Evolutionary conservation across 2,329 filamentous ascomycete genomes (phyloP).

Genomic region (Alternaria arborescens): DNA sequence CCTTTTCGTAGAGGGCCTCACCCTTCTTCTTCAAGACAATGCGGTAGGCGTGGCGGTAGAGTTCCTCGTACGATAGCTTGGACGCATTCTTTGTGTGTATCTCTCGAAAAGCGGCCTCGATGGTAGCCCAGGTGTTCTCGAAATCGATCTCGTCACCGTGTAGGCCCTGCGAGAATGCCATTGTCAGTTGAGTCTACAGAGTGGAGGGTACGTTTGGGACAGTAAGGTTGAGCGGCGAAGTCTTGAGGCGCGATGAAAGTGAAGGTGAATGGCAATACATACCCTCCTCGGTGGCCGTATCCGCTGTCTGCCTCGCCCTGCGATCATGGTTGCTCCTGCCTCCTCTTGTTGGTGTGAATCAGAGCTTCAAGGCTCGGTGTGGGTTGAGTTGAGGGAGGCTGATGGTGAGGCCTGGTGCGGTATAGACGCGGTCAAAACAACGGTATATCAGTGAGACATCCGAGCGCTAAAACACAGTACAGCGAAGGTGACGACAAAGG

Average conservation of each 20-base stretch:
- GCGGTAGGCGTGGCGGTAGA: constrained; percentile 94
- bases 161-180: constrained; percentile 59
- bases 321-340: constrained; percentile 54
- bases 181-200: constrained; percentile 20
- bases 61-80: constrained; percentile 88
- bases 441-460: background rate
- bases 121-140: constrained; percentile 81
- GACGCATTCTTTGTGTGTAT: constrained; percentile 95
- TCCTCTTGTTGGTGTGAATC: background rate
- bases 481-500: background rate
- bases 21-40: constrained; percentile 91
- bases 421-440: background rate
- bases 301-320: constrained; percentile 66
- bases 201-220: background rate
- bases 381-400: constrained; percentile 9
- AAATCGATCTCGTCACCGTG: constrained; percentile 76
- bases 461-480: background rate
- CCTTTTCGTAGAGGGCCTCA: constrained; percentile 78
- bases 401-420: background rate
- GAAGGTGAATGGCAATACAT: constrained; percentile 49
- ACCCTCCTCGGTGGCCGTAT: constrained; percentile 74
- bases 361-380: background rate
- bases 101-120: constrained; percentile 79
- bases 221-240: background rate
- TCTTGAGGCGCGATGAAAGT: constrained; percentile 3